Evolutionary conservation across 495 filamentous ascomycete species (phyloP).

Genomic region (Penicillium longicatenatum): DNA sequence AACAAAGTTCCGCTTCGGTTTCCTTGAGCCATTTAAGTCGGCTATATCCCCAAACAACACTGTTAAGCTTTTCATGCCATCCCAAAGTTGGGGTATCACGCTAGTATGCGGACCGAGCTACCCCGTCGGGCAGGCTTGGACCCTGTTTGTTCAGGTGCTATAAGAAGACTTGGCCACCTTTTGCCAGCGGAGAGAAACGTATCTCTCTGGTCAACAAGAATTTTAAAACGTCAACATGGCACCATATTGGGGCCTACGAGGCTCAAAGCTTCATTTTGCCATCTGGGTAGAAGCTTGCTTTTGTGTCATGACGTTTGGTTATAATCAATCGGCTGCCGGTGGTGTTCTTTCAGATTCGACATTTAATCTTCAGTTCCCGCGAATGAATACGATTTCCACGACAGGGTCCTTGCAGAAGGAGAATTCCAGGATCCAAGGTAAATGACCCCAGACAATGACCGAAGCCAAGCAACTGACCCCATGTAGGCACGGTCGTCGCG

Average conservation of each 20-base stretch:
- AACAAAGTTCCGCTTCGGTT: not conserved
- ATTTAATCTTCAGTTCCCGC: conserved; percentile 41
- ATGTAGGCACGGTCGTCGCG: conserved; percentile 16
- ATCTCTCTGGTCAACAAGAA: not conserved
- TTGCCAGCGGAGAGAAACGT: no score
- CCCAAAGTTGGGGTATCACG: not conserved
- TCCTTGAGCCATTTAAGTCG: not conserved
- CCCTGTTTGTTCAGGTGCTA: not conserved
- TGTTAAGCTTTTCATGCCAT: not conserved
- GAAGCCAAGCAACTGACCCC: not conserved
- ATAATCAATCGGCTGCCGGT: conserved; percentile 39
- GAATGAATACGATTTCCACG: conserved; percentile 43
- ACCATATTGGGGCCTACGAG: conserved; percentile 11
- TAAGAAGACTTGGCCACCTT: not conserved
- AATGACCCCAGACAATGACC: not conserved
- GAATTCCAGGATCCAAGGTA: conserved; percentile 30
- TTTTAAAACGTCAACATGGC: not conserved
- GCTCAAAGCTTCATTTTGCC: conserved; percentile 11
- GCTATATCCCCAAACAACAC: not conserved
- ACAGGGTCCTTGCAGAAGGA: conserved; percentile 22
- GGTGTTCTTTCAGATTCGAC: conserved; percentile 17
- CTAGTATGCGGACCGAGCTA: not conserved
- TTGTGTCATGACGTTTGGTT: conserved; percentile 40
- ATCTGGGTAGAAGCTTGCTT: conserved; percentile 11
- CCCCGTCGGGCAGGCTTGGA: not conserved